Evolutionary conservation across 805 yeast species (phyloP).

Genomic region (Monosporozyma servazzii): DNA sequence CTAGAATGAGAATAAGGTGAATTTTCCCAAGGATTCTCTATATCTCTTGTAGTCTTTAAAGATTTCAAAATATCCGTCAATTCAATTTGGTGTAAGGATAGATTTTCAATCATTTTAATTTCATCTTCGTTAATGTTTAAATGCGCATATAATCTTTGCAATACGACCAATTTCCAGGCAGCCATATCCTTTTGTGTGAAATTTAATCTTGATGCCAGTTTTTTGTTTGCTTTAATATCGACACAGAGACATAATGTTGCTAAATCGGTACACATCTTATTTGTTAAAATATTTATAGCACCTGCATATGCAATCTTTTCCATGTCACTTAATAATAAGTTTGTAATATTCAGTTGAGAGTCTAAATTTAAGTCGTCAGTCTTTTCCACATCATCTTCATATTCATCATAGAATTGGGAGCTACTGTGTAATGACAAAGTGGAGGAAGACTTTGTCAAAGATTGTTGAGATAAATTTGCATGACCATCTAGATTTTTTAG

Average conservation of each 20-base stretch:
- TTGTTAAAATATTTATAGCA: conserved; percentile 61
- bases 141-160: conserved; percentile 67
- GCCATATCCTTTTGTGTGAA: conserved; percentile 69
- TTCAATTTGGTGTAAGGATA: conserved; percentile 76
- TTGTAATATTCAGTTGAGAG: conserved; percentile 65
- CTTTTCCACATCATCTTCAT: conserved; percentile 30
- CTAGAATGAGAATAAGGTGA: background rate
- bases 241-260: conserved; percentile 48
- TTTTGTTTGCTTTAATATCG: conserved; percentile 36
- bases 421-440: conserved; percentile 7
- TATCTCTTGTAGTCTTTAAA: conserved; percentile 41
- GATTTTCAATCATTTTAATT: conserved; percentile 73
- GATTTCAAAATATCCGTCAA: conserved; percentile 61
- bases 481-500: conserved; percentile 11
- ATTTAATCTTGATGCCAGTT: conserved; percentile 51
- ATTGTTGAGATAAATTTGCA: conserved; percentile 4
- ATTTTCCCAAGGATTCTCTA: conserved; percentile 41
- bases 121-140: conserved; percentile 72
- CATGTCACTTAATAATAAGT: conserved; percentile 65
- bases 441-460: conserved; percentile 2
- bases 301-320: conserved; percentile 93
- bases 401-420: conserved; percentile 32
- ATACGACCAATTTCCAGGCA: conserved; percentile 71
- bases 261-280: conserved; percentile 74
- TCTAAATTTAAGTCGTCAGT: conserved; percentile 30